Percentiles rank a stretch among this genome's conserved stretches.
phyloP scores from a whole-genome alignment of 2,329 filamentous ascomycete species.

The Paecilomyces dactylethromorphus region DNA sequence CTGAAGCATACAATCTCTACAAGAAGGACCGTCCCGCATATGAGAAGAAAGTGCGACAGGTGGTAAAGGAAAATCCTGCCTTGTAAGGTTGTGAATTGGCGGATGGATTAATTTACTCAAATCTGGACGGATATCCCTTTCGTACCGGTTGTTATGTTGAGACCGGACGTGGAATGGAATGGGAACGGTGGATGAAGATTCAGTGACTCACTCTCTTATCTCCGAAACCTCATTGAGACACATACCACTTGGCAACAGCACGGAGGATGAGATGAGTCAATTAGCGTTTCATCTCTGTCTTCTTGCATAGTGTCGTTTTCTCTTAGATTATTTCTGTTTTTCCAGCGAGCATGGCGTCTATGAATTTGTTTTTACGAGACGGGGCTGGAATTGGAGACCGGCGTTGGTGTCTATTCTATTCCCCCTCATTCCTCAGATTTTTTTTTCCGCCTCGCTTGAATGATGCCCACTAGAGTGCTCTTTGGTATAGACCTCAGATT shows the following conservation, averaged over 20 bases:
- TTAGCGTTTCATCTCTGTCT: background rate
- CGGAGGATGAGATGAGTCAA: background rate
- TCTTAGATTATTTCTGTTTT: background rate
- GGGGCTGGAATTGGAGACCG: background rate
- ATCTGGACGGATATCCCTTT: background rate
- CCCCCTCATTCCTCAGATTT: background rate
- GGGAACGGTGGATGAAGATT: background rate
- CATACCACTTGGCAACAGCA: background rate
- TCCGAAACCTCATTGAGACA: background rate
- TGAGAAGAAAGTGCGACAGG: slow-evolving; percentile 76
- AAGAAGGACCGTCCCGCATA: slow-evolving; percentile 86
- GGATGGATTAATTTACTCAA: background rate
- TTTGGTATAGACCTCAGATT: background rate
- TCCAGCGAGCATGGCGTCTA: slow-evolving; percentile 22
- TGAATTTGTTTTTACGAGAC: slow-evolving; percentile 2
- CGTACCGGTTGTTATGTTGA: background rate
- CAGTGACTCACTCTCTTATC: background rate
- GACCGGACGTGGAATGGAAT: background rate
- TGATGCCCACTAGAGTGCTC: background rate
- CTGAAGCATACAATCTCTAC: slow-evolving; percentile 94
- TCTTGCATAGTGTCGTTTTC: background rate
- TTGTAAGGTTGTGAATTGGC: slow-evolving; percentile 42
- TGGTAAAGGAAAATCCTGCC: slow-evolving; percentile 84
- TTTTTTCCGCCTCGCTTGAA: slow-evolving; percentile 5
- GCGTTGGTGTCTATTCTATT: background rate